Conservation (phyloP, 345 rosid genomes). For the Murraya koenigii region DNA sequence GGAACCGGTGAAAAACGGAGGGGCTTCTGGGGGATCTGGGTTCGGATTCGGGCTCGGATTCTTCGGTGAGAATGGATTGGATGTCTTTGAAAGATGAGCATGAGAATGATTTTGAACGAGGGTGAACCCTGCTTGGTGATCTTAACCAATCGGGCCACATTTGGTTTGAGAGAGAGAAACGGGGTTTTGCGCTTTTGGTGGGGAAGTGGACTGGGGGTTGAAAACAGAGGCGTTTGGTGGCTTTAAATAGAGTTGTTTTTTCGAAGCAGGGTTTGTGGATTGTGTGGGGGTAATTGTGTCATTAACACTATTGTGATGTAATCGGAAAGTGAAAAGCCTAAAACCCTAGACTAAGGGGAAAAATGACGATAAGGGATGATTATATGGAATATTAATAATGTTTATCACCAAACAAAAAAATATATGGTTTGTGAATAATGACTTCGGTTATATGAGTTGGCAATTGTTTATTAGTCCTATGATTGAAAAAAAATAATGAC, state of each 20-base stretch:
- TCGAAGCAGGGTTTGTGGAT: neutral
- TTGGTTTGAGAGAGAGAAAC: neutral
- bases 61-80: slow-evolving; percentile 33
- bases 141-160: slow-evolving; percentile 62
- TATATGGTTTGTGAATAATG: neutral
- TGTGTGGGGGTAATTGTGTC: neutral
- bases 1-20: slow-evolving; percentile 62
- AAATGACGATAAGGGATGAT: neutral
- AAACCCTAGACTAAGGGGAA: neutral
- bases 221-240: neutral
- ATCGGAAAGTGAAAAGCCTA: neutral
- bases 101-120: slow-evolving; percentile 22
- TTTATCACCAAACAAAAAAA: too few species aligned
- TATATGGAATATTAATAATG: neutral
- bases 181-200: neutral
- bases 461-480: neutral
- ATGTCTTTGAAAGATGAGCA: slow-evolving; percentile 63
- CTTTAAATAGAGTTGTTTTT: neutral
- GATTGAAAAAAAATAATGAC: neutral
- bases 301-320: neutral
- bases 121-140: slow-evolving; percentile 24
- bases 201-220: neutral
- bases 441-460: neutral
- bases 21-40: slow-evolving; percentile 31
- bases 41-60: neutral